Conservation (phyloP, 345 rosid genomes). For the Diplotaxis tenuifolia region DNA sequence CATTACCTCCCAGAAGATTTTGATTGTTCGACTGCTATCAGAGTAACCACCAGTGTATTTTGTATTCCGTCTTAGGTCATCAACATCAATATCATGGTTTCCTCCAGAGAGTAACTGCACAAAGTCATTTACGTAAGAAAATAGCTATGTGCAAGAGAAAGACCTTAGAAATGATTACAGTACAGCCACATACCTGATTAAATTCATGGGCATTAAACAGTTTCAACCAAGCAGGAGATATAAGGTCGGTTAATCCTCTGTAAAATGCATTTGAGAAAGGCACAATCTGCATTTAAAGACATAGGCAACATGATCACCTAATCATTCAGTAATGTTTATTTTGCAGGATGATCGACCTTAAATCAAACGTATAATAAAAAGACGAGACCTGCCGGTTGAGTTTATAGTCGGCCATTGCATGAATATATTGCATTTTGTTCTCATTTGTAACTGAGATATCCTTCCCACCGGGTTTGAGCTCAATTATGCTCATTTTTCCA, state of each 20-base stretch:
- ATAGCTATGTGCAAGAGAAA: neutral
- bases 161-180: neutral
- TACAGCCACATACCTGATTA: slow-evolving; percentile 65
- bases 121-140: slow-evolving; percentile 22
- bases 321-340: neutral
- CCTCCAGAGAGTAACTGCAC: slow-evolving; percentile 95
- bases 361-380: slow-evolving; percentile 5
- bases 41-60: slow-evolving; percentile 89
- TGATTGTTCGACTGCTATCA: slow-evolving; percentile 82
- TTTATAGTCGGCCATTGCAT: slow-evolving; percentile 97
- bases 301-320: slow-evolving; percentile 12
- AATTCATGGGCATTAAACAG: slow-evolving; percentile 91
- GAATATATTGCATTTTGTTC: slow-evolving; percentile 96
- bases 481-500: slow-evolving; percentile 64
- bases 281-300: slow-evolving; percentile 63
- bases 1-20: slow-evolving; percentile 94
- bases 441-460: slow-evolving; percentile 75
- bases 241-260: slow-evolving; percentile 84
- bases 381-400: slow-evolving; percentile 85
- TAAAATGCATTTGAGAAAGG: slow-evolving; percentile 96
- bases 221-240: slow-evolving; percentile 90
- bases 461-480: slow-evolving; percentile 89
- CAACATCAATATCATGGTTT: slow-evolving; percentile 82
- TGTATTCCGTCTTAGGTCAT: slow-evolving; percentile 75
- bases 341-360: slow-evolving; percentile 8